Evolutionary conservation across 495 filamentous ascomycete species (phyloP).

Genomic region (Hypomontagnella submonticulosa): DNA sequence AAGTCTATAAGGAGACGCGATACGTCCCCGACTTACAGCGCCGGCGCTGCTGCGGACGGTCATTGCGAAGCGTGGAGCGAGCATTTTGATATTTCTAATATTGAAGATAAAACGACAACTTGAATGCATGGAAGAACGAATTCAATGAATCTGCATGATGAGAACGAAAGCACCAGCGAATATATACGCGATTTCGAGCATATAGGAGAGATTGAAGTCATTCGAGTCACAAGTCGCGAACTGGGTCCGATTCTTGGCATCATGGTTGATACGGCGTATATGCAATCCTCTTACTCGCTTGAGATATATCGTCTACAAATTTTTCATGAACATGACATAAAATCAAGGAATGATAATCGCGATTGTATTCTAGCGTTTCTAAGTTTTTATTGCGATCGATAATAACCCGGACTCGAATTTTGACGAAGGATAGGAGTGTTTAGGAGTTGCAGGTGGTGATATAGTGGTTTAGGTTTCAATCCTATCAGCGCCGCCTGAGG

Average conservation of each 20-base stretch:
- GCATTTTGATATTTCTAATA: constrained; percentile 16
- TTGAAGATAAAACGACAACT: no score
- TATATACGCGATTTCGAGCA: background rate
- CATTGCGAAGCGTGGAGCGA: constrained; percentile 17
- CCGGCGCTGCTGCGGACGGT: constrained; percentile 29
- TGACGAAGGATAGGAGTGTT: no score
- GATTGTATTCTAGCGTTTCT: background rate
- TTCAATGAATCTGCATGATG: background rate
- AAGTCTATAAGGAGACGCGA: constrained; percentile 15
- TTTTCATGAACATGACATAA: background rate
- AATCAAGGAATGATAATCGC: background rate
- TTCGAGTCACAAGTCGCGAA: constrained; percentile 8
- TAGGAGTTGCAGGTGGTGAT: no score
- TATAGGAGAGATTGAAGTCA: constrained; percentile 1
- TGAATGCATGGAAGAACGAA: no score
- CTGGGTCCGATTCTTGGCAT: constrained; percentile 9
- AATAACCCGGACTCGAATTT: no score
- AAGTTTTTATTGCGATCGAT: background rate
- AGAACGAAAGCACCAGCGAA: background rate
- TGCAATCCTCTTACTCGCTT: constrained; percentile 8
- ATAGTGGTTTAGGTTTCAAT: no score
- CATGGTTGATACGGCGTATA: constrained; percentile 21
- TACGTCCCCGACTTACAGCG: constrained; percentile 21
- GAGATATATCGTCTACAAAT: background rate
- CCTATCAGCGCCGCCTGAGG: no score